Percentiles rank a stretch among this genome's conserved stretches.
These are phyloP conservation scores for Chrysochromulina parva DNA, from an alignment of 78 protist species.

Conservation along the genomic window DNA sequence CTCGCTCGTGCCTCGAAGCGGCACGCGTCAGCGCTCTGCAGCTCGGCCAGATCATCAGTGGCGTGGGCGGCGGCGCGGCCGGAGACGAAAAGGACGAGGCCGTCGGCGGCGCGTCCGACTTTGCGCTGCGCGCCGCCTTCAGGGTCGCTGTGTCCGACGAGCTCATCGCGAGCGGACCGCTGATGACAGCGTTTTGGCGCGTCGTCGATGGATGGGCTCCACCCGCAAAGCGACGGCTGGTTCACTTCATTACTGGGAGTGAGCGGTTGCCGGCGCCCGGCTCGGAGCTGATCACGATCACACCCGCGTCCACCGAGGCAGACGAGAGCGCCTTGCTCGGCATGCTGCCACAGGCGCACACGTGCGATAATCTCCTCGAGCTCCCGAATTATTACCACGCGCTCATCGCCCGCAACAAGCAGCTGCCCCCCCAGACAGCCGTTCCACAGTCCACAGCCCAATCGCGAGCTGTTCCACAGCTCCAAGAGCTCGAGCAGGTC, in stretches of 20 bases:
- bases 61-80: neutral
- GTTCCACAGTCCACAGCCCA: too few species aligned
- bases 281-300: neutral
- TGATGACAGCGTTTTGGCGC: neutral
- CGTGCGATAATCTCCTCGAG: conserved; percentile 15
- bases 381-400: neutral
- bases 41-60: neutral
- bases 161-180: neutral
- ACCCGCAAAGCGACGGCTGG: neutral
- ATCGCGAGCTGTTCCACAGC: too few species aligned
- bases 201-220: conserved; percentile 3
- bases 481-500: too few species aligned
- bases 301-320: neutral
- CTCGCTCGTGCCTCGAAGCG: too few species aligned
- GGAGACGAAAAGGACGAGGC: too few species aligned
- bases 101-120: neutral
- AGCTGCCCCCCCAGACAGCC: too few species aligned
- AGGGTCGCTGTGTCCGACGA: neutral
- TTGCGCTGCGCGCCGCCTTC: neutral
- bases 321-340: neutral
- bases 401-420: neutral
- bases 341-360: conserved; percentile 24
- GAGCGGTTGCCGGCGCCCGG: neutral
- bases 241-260: neutral
- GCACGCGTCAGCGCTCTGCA: neutral